Percentiles rank a stretch among this genome's conserved stretches.
Conservation (phyloP, 371 early-diverging fungal species). For the Syncephalastrum sp. region DNA sequence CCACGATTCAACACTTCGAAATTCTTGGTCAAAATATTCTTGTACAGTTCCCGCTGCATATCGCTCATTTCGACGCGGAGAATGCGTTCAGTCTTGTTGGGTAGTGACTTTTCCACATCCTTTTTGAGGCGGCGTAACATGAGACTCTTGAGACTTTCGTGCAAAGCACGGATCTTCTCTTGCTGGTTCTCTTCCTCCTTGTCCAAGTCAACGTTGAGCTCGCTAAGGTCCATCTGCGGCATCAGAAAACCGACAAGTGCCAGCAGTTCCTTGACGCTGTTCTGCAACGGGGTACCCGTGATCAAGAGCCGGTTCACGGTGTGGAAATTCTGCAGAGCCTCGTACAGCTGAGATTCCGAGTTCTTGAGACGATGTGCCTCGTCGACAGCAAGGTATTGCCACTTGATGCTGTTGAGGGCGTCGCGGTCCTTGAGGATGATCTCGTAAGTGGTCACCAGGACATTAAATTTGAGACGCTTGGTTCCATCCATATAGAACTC, state of each 20-base stretch:
- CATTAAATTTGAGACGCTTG: constrained; percentile 83
- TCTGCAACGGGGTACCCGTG: constrained; percentile 91
- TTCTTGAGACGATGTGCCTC: constrained; percentile 94
- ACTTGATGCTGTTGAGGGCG: constrained; percentile 71
- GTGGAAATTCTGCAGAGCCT: constrained; percentile 73
- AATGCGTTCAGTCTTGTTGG: constrained; percentile 93
- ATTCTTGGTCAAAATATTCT: constrained; percentile 90
- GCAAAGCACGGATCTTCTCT: constrained; percentile 83
- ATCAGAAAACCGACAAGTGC: constrained; percentile 82
- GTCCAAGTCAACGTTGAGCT: constrained; percentile 54
- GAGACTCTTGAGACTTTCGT: constrained; percentile 79
- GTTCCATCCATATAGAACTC: constrained; percentile 77
- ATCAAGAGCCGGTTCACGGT: constrained; percentile 80
- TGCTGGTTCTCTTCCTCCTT: constrained; percentile 69
- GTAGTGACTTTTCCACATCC: constrained; percentile 96
- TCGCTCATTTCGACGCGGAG: constrained; percentile 91
- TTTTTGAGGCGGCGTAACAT: constrained; percentile 96
- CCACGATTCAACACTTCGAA: constrained; percentile 87
- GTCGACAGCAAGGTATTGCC: constrained; percentile 88
- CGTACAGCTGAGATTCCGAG: constrained; percentile 84
- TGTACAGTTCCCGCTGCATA: constrained; percentile 90
- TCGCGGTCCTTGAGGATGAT: constrained; percentile 90
- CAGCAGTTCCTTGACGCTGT: constrained; percentile 83
- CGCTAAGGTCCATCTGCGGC: constrained; percentile 80
- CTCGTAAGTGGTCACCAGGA: constrained; percentile 94